These are phyloP conservation scores for Cutaneotrichosporon sp. DNA, from an alignment of 1,284 basidiomycete genomes.

Conservation along the genomic window DNA sequence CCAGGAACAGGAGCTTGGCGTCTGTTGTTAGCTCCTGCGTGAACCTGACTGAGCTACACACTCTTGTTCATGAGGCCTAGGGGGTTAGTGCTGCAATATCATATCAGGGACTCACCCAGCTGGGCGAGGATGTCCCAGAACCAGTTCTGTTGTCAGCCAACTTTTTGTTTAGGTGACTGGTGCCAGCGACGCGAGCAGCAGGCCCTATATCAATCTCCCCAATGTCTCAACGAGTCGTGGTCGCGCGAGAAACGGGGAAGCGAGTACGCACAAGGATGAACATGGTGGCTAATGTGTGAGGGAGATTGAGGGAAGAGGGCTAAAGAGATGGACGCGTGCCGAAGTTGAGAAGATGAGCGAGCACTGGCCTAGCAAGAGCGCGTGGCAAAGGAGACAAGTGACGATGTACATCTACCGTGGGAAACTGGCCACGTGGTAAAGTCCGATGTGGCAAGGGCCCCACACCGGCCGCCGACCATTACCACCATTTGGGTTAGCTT, in stretches of 20 bases:
- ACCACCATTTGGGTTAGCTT: neutral
- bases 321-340: neutral
- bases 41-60: slow-evolving; percentile 24
- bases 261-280: slow-evolving; percentile 62
- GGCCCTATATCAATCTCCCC: too few relatives aligned
- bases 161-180: neutral
- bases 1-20: slow-evolving; percentile 98
- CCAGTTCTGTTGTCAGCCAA: slow-evolving; percentile 62
- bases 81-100: neutral
- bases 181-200: neutral
- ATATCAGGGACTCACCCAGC: slow-evolving; percentile 64
- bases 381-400: neutral
- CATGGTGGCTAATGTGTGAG: slow-evolving; percentile 57
- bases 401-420: slow-evolving; percentile 6
- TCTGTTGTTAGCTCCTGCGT: slow-evolving; percentile 28
- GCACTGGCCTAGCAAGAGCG: neutral
- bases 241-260: neutral
- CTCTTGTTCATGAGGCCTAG: slow-evolving; percentile 96
- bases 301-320: neutral
- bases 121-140: slow-evolving; percentile 90
- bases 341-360: neutral
- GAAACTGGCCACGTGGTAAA: slow-evolving; percentile 5
- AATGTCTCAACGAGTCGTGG: too few relatives aligned
- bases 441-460: slow-evolving; percentile 1
- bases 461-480: neutral